Evolutionary conservation across 139 green algal species (phyloP).

Genomic region (Picochlorum sp.): DNA sequence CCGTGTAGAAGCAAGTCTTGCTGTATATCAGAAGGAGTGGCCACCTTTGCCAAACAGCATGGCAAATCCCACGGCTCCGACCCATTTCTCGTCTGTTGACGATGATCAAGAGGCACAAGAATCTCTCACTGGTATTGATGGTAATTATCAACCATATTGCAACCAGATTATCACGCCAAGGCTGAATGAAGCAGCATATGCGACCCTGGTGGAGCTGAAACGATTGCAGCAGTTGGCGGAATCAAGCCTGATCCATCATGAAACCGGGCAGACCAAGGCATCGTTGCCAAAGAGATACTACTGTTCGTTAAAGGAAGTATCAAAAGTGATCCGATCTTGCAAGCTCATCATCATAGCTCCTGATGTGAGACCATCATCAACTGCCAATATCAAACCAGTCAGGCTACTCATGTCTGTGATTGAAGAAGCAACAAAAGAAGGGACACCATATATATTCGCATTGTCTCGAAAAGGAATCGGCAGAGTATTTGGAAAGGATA

Average conservation of each 20-base stretch:
- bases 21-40: no score
- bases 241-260: background rate
- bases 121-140: conserved; percentile 9
- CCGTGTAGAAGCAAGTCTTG: no score
- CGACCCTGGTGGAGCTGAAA: conserved; percentile 10
- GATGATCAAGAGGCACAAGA: conserved; percentile 1
- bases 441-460: conserved; percentile 56
- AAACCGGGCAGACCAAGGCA: background rate
- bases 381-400: conserved; percentile 26
- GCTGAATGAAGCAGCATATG: conserved; percentile 10
- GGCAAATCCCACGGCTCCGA: no score
- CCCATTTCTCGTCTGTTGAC: no score
- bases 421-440: conserved; percentile 18
- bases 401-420: conserved; percentile 55
- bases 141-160: conserved; percentile 28
- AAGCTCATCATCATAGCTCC: conserved; percentile 57
- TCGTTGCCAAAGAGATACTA: conserved; percentile 21
- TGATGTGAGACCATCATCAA: conserved; percentile 45
- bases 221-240: conserved; percentile 1
- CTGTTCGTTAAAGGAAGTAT: conserved; percentile 45
- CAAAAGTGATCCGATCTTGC: conserved; percentile 56
- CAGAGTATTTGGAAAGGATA: conserved; percentile 66
- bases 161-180: conserved; percentile 23
- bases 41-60: no score
- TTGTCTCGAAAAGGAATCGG: conserved; percentile 71